These are phyloP conservation scores for Aaosphaeria pasadenensis DNA, from an alignment of 2,329 filamentous ascomycete species.

Conservation along the genomic window DNA sequence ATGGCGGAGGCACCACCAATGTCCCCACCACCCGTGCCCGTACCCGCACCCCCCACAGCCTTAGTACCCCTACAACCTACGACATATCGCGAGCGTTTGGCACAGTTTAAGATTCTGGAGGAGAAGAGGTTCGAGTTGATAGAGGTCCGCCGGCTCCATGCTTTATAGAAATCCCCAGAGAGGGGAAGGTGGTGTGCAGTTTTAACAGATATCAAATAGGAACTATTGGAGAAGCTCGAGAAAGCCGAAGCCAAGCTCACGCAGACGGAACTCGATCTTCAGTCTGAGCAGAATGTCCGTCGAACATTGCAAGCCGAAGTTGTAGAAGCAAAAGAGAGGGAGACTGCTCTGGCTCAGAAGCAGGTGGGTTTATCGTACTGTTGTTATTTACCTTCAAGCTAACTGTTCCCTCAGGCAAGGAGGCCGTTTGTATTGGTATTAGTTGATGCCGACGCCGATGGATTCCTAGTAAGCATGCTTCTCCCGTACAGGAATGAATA, in stretches of 20 bases:
- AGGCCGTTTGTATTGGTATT: conserved; percentile 35
- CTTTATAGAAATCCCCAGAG: neutral
- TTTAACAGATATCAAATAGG: conserved; percentile 11
- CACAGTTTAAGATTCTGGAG: conserved; percentile 35
- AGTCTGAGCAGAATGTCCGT: conserved; percentile 37
- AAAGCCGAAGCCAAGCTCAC: conserved; percentile 33
- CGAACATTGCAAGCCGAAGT: conserved; percentile 33
- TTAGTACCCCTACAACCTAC: conserved; percentile 11
- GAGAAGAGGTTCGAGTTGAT: conserved; percentile 36
- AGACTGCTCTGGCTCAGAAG: conserved; percentile 26
- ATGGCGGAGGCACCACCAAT: conserved; percentile 5
- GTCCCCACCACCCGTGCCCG: conserved; percentile 15
- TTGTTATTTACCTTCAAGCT: conserved; percentile 3
- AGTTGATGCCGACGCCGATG: conserved; percentile 37
- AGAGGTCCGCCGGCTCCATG: conserved; percentile 19
- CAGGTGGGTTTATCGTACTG: conserved; percentile 18
- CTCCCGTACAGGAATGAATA: neutral
- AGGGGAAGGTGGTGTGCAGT: too few relatives aligned
- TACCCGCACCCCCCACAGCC: conserved; percentile 1
- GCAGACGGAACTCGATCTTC: conserved; percentile 36
- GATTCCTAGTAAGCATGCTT: conserved; percentile 26
- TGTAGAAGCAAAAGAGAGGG: conserved; percentile 27
- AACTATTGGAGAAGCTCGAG: conserved; percentile 37
- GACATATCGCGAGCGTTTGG: conserved; percentile 31
- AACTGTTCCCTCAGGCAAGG: conserved; percentile 17